Evolutionary conservation across 441 rosid genomes (phyloP).

Genomic region (Lepidium campestre): DNA sequence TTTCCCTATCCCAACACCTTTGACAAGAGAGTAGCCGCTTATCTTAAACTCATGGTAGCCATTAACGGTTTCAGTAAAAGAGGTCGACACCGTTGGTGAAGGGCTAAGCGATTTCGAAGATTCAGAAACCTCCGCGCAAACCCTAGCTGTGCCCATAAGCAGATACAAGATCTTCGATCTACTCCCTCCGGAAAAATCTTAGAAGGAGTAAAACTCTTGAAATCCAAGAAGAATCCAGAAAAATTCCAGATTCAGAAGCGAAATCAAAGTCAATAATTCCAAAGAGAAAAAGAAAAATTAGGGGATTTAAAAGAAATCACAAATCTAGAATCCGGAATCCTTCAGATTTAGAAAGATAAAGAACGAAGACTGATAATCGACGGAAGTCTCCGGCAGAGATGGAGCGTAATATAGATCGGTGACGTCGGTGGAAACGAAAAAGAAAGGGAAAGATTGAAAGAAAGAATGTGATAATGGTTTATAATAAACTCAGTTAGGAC

Average conservation of each 20-base stretch:
- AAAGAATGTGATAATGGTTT: neutral
- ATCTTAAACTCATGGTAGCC: slow-evolving; percentile 91
- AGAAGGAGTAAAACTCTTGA: neutral
- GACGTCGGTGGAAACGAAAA: slow-evolving; percentile 14
- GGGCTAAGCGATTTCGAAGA: slow-evolving; percentile 29
- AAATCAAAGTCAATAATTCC: neutral
- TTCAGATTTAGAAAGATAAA: neutral
- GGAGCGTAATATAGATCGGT: neutral
- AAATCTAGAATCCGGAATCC: neutral
- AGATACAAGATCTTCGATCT: neutral
- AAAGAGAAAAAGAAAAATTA: neutral
- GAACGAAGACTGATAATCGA: neutral
- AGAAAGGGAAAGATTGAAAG: neutral
- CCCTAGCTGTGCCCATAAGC: slow-evolving; percentile 63
- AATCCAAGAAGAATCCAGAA: slow-evolving; percentile 2
- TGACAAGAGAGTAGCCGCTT: slow-evolving; percentile 72
- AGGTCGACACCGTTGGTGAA: slow-evolving; percentile 52
- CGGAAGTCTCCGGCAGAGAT: neutral
- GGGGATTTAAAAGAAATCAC: neutral
- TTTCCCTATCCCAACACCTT: slow-evolving; percentile 88
- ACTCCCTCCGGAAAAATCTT: neutral
- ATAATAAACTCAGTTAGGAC: neutral
- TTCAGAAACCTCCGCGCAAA: slow-evolving; percentile 35
- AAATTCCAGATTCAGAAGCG: slow-evolving; percentile 1
- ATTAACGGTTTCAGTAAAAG: slow-evolving; percentile 73